Evolutionary conservation across 2,329 filamentous ascomycete species (phyloP).

Genomic region (Diaporthe citrichinensis): DNA sequence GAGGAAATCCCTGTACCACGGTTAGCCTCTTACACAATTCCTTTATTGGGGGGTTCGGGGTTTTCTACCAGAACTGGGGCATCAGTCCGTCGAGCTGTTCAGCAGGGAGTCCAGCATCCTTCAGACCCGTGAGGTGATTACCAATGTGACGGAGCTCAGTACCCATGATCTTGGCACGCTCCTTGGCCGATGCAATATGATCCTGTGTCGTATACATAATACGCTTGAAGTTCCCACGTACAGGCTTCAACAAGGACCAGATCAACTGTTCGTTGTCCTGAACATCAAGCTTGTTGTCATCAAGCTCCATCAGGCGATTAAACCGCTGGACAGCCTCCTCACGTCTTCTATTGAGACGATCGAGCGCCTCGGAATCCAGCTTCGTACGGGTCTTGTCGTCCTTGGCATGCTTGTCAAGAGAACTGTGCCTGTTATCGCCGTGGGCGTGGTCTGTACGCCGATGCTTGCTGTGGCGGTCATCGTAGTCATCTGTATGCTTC

Average conservation of each 20-base stretch:
- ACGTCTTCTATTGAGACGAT: constrained; percentile 52
- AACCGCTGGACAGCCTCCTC: constrained; percentile 54
- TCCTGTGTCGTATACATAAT: constrained; percentile 53
- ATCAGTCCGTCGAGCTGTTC: constrained; percentile 52
- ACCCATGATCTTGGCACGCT: constrained; percentile 54
- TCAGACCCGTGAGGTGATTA: constrained; percentile 52
- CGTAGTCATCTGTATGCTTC: constrained; percentile 69
- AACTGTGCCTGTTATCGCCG: constrained; percentile 53
- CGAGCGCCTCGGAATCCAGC: constrained; percentile 53
- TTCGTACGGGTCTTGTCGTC: constrained; percentile 57
- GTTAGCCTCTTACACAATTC: constrained; percentile 42
- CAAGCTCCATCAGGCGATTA: constrained; percentile 54
- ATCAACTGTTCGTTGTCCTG: constrained; percentile 53
- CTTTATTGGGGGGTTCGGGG: not conserved
- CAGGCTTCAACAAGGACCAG: constrained; percentile 56
- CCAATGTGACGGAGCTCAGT: constrained; percentile 54
- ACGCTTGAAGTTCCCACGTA: constrained; percentile 53
- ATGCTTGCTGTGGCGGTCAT: constrained; percentile 65
- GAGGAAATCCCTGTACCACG: constrained; percentile 52
- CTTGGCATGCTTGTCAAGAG: constrained; percentile 49
- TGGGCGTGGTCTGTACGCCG: constrained; percentile 63
- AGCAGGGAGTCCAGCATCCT: constrained; percentile 49
- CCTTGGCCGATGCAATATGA: constrained; percentile 49
- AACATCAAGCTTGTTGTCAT: constrained; percentile 52
- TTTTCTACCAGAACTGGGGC: constrained; percentile 54